A percentile compares a stretch with the other conserved stretches of the same genome.
These are phyloP conservation scores for Cyclotella atomus DNA, from an alignment of 108 stramenopile species.

Conservation along the genomic window DNA sequence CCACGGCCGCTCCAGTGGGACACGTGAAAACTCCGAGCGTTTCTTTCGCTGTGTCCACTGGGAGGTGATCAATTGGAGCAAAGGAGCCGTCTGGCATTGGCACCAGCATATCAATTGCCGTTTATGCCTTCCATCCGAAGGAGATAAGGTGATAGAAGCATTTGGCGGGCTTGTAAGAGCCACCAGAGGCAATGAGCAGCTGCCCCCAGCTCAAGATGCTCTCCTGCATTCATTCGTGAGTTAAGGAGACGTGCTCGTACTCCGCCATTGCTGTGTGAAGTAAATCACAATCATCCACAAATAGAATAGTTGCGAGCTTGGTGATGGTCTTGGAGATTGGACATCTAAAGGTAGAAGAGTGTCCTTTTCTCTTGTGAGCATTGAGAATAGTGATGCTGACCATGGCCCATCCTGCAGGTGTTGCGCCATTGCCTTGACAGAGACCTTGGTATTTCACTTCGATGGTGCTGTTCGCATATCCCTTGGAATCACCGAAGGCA, in stretches of 20 bases:
- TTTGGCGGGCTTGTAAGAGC: conserved; percentile 10
- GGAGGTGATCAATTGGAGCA: background rate
- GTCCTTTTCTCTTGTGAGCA: conserved; percentile 11
- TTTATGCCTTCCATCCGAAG: background rate
- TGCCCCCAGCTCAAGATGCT: conserved; percentile 7
- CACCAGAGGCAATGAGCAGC: conserved; percentile 2
- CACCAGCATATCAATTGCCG: conserved; percentile 11
- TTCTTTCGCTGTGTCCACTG: background rate
- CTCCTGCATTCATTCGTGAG: background rate
- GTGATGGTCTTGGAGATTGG: background rate
- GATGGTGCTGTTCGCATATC: background rate
- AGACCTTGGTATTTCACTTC: conserved; percentile 10
- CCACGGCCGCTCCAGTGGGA: background rate
- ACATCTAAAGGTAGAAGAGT: background rate
- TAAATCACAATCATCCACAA: conserved; percentile 11
- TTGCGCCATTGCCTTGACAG: conserved; percentile 14
- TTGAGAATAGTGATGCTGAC: conserved; percentile 12
- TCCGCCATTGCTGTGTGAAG: background rate
- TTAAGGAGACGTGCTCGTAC: background rate
- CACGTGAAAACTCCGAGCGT: background rate
- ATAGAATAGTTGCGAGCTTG: background rate
- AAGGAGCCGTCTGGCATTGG: background rate
- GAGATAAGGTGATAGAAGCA: conserved; percentile 13
- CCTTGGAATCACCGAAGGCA: conserved; percentile 8
- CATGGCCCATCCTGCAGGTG: background rate